Percentiles rank a stretch among this genome's conserved stretches.
Evolutionary conservation across 2,329 filamentous ascomycete species (phyloP).

Genomic region (Fusarium tricinctum): DNA sequence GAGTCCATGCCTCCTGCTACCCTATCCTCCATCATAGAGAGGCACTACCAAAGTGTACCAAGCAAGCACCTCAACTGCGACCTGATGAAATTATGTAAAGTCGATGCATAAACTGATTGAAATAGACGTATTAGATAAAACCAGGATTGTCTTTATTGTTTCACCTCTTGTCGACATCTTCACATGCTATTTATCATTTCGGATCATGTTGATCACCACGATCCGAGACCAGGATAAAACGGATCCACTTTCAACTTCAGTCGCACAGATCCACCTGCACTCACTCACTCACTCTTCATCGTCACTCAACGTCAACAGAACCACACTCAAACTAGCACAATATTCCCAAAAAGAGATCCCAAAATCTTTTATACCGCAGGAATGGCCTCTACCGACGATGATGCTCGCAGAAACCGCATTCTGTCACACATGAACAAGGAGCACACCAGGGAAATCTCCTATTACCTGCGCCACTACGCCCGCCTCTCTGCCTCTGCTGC

Average conservation of each 20-base stretch:
- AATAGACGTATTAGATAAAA: too few species aligned
- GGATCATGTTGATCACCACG: neutral
- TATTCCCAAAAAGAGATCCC: neutral
- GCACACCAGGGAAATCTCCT: slow-evolving; percentile 79
- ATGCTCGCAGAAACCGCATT: slow-evolving; percentile 56
- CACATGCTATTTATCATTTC: slow-evolving; percentile 13
- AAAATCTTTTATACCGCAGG: neutral
- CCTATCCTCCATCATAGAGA: too few species aligned
- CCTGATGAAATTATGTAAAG: too few species aligned
- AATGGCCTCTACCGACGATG: slow-evolving; percentile 51
- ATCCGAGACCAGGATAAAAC: neutral
- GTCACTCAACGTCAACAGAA: slow-evolving; percentile 9
- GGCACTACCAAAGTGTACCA: too few species aligned
- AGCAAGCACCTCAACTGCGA: too few species aligned
- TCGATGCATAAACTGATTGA: too few species aligned
- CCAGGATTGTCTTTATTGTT: neutral
- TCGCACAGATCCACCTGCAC: neutral
- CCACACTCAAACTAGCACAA: slow-evolving; percentile 1
- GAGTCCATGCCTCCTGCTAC: too few species aligned
- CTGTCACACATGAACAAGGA: slow-evolving; percentile 90
- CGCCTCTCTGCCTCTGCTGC: slow-evolving; percentile 69
- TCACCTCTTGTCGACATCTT: neutral
- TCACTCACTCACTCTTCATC: neutral
- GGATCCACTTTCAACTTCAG: slow-evolving; percentile 46
- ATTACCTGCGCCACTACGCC: slow-evolving; percentile 83